These are phyloP conservation scores for Phytopythium boreale DNA, from an alignment of 352 stramenopile genomes.

Conservation along the genomic window DNA sequence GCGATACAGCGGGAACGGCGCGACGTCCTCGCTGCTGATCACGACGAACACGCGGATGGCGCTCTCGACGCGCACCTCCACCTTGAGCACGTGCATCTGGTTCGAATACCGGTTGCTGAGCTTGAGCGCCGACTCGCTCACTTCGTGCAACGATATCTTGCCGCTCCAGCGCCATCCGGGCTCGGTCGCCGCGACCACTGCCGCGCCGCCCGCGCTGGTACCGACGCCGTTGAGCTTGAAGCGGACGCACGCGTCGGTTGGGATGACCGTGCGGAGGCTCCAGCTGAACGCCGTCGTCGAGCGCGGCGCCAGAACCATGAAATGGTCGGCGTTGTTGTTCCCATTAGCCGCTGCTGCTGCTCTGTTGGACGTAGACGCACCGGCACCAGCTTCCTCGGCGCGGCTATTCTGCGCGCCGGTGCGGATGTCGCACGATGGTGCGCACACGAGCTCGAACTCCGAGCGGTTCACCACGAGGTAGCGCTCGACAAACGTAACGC, in stretches of 20 bases:
- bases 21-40: slow-evolving; percentile 64
- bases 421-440: slow-evolving; percentile 45
- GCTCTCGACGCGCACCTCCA: slow-evolving; percentile 76
- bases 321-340: slow-evolving; percentile 14
- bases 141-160: slow-evolving; percentile 78
- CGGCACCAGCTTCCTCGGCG: slow-evolving; percentile 7
- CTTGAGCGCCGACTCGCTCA: slow-evolving; percentile 84
- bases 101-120: slow-evolving; percentile 80
- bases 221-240: slow-evolving; percentile 41
- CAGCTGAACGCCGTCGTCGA: slow-evolving; percentile 69
- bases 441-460: slow-evolving; percentile 47
- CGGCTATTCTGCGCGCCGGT: background rate
- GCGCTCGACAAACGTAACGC: slow-evolving; percentile 78
- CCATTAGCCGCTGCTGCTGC: background rate
- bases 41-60: slow-evolving; percentile 73
- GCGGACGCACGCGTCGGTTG: slow-evolving; percentile 60
- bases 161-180: slow-evolving; percentile 74
- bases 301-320: slow-evolving; percentile 25
- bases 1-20: slow-evolving; percentile 65
- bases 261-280: slow-evolving; percentile 41
- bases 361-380: background rate
- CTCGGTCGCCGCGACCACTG: slow-evolving; percentile 8
- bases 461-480: slow-evolving; percentile 81
- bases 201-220: slow-evolving; percentile 16
- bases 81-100: slow-evolving; percentile 70